These are phyloP conservation scores for Phyllosticta citribraziliensis DNA, from an alignment of 2,329 filamentous ascomycete species.

Conservation along the genomic window DNA sequence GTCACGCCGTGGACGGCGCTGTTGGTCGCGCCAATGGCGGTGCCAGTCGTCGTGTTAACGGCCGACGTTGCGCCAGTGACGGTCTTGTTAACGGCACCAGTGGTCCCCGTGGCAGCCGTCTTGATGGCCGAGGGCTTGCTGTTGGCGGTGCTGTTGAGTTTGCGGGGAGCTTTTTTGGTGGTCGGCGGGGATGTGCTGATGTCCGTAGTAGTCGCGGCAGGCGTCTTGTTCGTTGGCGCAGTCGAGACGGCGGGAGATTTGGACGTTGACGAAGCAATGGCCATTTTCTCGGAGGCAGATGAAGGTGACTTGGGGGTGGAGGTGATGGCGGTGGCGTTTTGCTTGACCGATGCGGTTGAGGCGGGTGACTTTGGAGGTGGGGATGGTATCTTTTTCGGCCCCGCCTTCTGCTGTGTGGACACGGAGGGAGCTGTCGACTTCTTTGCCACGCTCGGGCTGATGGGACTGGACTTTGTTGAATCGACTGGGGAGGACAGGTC, in stretches of 20 bases:
- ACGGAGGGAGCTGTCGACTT: not conserved
- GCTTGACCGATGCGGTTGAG: not conserved
- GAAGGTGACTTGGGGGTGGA: conserved; percentile 2
- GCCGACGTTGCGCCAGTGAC: conserved; percentile 24
- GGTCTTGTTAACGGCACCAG: conserved; percentile 27
- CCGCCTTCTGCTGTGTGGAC: not conserved
- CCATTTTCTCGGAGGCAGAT: conserved; percentile 13
- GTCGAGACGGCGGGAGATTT: not conserved
- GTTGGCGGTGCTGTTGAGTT: not conserved
- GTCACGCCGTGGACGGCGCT: conserved; percentile 28
- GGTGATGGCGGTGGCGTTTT: not conserved
- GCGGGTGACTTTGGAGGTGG: not conserved
- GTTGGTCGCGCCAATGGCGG: conserved; percentile 28
- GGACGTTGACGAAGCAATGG: conserved; percentile 2
- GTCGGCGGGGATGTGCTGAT: not conserved
- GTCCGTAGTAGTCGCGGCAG: not conserved
- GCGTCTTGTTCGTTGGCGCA: not conserved
- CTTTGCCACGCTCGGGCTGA: not conserved
- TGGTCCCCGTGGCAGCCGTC: conserved; percentile 24
- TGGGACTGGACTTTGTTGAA: not conserved
- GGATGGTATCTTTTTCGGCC: not conserved
- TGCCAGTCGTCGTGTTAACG: conserved; percentile 27
- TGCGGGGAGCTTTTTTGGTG: conserved; percentile 10
- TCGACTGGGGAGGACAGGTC: not conserved
- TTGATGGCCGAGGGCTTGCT: conserved; percentile 18